Evolutionary conservation across 2,329 filamentous ascomycete genomes (phyloP), one percentile per base, ranked within the genome.

Genomic region (Fonsecaea nubica): DNA sequence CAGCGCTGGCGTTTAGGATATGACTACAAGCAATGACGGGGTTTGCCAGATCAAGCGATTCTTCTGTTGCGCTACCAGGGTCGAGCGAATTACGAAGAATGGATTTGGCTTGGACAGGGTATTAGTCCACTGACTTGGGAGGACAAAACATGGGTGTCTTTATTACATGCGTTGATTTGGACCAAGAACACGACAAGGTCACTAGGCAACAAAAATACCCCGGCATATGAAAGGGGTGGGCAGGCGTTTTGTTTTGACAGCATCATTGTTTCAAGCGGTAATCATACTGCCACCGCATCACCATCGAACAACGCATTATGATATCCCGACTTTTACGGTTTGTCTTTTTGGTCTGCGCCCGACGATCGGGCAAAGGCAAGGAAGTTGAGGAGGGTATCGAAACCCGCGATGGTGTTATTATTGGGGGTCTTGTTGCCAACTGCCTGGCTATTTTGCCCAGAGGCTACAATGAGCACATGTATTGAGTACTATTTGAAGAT

Each of bases 1-100:
- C 40, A 66, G 64, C 64, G 64, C 36, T 55, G 64, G 64, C 55
- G 64, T 66, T 63, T 35, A 12, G 42, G 54, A 30, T n/a, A 21
- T 55, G 42, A 58, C 50, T 36, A 53, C 62, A 25, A 8, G 8
- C 45, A 25, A 52, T 59, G 33, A 64, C 52, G 55, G 21, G n/a
- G 40, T 52, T 30, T 40, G 5, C 18, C 18, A 13, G 9, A 13
- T 15, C n/a, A 32, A 56, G 42, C 21, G 50, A 33, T 25, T 38
- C 30, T 62, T 55, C 52, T 35, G 13, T 38, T 38, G 25, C 40
- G n/a, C 25, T 33, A 30, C 6, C 30, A 32, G 25, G 21, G 45
- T 7, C 7, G 9, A 50, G 18, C 45, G 45, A 6, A 12, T 4
- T 50, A 25, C 12, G 45, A 50, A 50, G 45, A 50, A 50, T 12